Base-by-base conservation (phyloP, 441 rosid species). In the Macaranga tanarius region DNA sequence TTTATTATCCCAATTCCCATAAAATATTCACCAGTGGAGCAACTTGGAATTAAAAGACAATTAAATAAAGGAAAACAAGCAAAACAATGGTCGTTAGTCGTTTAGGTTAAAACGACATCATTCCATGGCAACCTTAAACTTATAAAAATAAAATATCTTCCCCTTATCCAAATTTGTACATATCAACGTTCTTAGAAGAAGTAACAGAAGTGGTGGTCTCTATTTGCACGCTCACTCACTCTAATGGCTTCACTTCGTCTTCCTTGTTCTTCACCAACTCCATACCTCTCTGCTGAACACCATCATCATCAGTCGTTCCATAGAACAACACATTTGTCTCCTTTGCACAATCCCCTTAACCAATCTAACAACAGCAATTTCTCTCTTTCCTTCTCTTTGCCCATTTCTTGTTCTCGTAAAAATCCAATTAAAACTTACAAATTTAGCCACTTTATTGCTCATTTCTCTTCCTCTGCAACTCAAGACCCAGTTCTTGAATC, bases 191-290 rank as follows among this genome's bases (percentile, higher is more conserved):
- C 56, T 7, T 19, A 17, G 12, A 7, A 42, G 47, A 7, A 13
- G 8, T 1, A 0, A 25, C 12, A 57, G 38, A 34, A 34, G 38
- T 34, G 38, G 40, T 7, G 38, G 40, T 7, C 22, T n/a, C 38
- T 16, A 7, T 3, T 45, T 25, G 10, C 23, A 3, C 6, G 1
- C 1, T 13, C 31, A 7, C 50, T 17, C 3, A 4, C 57, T 34
- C 62, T 26, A 19, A 88, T 86, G 92, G 86, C 88, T 76, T 84
- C 83, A 63, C 82, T 85, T 76, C 83, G 80, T 64, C 86, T 86
- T 81, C 84, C 65, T 1, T 77, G 76, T 64, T 62, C 67, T 58
- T 74, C 81, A 51, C 65, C 83, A 70, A 66, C 77, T 25, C 67
- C 51, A 5, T 70, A 62, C 59, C 45, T 79, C 8, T 55, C 75